Conservation (phyloP, 257 asterid species). For the Fraxinus pennsylvanica region DNA sequence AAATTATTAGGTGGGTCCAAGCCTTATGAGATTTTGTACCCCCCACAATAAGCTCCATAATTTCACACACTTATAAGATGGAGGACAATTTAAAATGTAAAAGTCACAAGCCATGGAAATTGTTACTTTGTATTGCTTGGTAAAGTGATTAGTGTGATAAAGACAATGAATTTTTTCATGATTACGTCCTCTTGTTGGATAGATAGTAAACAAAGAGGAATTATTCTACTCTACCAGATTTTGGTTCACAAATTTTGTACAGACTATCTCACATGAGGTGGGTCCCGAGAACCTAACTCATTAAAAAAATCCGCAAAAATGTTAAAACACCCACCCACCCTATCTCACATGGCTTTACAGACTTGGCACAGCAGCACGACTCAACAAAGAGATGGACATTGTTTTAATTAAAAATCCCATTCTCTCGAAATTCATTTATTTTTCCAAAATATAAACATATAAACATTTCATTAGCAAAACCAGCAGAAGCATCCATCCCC, state of each 20-base stretch:
- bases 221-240: too few species aligned
- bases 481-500: slow-evolving; percentile 19
- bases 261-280: too few species aligned
- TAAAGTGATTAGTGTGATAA: background rate
- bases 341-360: too few species aligned
- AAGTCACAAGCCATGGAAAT: background rate
- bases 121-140: background rate
- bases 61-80: background rate
- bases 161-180: slow-evolving; percentile 13
- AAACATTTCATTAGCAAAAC: slow-evolving; percentile 46
- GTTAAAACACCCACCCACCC: too few species aligned
- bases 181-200: too few species aligned
- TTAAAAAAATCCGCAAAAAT: too few species aligned
- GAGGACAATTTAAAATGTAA: background rate
- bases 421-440: slow-evolving; percentile 41
- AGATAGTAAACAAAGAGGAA: too few species aligned
- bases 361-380: too few species aligned
- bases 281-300: too few species aligned
- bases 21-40: background rate
- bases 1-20: slow-evolving; percentile 23
- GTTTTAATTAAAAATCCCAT: slow-evolving; percentile 24
- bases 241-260: too few species aligned
- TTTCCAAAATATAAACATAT: slow-evolving; percentile 47
- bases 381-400: too few species aligned
- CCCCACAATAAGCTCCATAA: background rate